Evolutionary conservation across 495 filamentous ascomycete genomes (phyloP).

Genomic region (Xylaria sp.): DNA sequence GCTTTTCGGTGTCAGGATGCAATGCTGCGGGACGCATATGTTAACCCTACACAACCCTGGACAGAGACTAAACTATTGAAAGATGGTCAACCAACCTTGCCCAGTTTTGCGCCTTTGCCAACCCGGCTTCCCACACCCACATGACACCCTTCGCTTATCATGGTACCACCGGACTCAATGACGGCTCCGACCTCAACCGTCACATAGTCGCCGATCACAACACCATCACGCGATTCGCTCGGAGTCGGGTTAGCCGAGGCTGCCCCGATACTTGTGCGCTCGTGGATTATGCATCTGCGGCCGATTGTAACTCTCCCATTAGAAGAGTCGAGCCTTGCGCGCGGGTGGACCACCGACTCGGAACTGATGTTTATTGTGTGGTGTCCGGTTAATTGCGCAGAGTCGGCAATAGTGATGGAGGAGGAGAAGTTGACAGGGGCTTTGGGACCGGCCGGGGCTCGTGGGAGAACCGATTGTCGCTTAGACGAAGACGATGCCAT

Average conservation of each 20-base stretch:
- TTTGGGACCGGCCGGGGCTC: slow-evolving; percentile 56
- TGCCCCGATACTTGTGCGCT: slow-evolving; percentile 69
- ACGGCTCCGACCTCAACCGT: slow-evolving; percentile 67
- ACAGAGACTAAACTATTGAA: neutral
- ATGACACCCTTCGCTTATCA: slow-evolving; percentile 66
- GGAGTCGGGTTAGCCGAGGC: slow-evolving; percentile 43
- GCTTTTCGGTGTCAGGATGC: slow-evolving; percentile 56
- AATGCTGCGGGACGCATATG: slow-evolving; percentile 52
- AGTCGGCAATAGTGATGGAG: slow-evolving; percentile 75
- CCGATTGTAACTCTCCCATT: slow-evolving; percentile 76
- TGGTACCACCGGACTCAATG: slow-evolving; percentile 64
- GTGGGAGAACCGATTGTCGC: slow-evolving; percentile 58
- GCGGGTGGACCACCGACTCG: slow-evolving; percentile 83
- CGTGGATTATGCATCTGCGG: slow-evolving; percentile 75
- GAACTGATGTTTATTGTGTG: slow-evolving; percentile 73
- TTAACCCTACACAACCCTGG: neutral
- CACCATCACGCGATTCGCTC: slow-evolving; percentile 43
- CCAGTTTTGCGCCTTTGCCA: slow-evolving; percentile 67
- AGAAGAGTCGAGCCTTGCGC: slow-evolving; percentile 70
- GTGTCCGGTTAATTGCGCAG: slow-evolving; percentile 73
- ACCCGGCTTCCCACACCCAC: slow-evolving; percentile 68
- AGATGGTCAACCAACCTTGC: slow-evolving; percentile 58
- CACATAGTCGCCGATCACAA: slow-evolving; percentile 63
- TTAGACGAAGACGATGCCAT: slow-evolving; percentile 50
- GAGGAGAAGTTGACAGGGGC: slow-evolving; percentile 75